Evolutionary conservation across 805 yeast species (phyloP).

Genomic region (Yarrowia sp.): DNA sequence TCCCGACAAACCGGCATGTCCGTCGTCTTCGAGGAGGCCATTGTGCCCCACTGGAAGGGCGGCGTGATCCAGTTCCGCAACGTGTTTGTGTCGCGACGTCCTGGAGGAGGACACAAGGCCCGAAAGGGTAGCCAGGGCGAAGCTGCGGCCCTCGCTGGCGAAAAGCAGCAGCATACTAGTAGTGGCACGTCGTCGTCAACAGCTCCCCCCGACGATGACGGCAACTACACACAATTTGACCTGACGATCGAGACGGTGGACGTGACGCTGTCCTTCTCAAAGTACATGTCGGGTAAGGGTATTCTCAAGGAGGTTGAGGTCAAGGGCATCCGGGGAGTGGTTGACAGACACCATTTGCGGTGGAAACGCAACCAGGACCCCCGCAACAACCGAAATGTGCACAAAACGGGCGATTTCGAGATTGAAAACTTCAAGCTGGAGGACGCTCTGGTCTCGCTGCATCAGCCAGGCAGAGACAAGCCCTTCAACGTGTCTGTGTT

Average conservation of each 20-base stretch:
- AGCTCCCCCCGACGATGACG: constrained; percentile 62
- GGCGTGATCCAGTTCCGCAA: constrained; percentile 84
- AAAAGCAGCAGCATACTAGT: constrained; percentile 47
- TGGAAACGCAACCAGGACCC: constrained; percentile 89
- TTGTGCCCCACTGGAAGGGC: constrained; percentile 91
- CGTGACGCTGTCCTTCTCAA: constrained; percentile 77
- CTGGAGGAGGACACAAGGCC: constrained; percentile 61
- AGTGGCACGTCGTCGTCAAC: constrained; percentile 41
- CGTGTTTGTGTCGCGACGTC: constrained; percentile 86
- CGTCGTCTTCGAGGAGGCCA: constrained; percentile 90
- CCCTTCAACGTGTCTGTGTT: constrained; percentile 89
- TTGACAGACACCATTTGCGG: constrained; percentile 85
- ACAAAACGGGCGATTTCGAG: constrained; percentile 91
- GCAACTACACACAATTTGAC: constrained; percentile 96
- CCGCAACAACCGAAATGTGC: constrained; percentile 73
- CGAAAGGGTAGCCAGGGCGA: constrained; percentile 75
- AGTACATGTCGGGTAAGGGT: constrained; percentile 92
- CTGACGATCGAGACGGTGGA: constrained; percentile 85
- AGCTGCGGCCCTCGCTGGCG: constrained; percentile 58
- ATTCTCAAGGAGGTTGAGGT: constrained; percentile 80
- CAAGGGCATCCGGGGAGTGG: constrained; percentile 87
- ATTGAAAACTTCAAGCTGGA: constrained; percentile 81
- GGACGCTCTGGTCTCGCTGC: constrained; percentile 81
- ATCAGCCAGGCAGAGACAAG: constrained; percentile 74
- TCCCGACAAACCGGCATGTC: constrained; percentile 82